phyloP scores from a whole-genome alignment of 768 basidiomycete genomes.

The Rhodotorula taiwanensis region DNA sequence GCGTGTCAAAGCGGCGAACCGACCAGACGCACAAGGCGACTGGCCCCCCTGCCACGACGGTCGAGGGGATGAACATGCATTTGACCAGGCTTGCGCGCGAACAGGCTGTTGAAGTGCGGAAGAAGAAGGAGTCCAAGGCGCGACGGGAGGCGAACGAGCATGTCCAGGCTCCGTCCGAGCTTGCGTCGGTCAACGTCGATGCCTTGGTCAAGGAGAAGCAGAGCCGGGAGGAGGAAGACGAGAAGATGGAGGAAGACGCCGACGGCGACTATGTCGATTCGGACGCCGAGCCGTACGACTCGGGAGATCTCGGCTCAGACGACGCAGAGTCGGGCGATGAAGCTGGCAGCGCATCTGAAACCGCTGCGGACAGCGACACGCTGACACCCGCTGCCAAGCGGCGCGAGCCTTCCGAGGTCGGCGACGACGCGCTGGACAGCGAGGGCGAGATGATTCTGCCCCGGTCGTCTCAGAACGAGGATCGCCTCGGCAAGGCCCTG shows the following conservation, averaged over 20 bases:
- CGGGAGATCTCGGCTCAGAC: neutral
- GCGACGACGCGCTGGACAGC: slow-evolving; percentile 22
- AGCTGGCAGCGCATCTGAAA: slow-evolving; percentile 8
- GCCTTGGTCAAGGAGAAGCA: slow-evolving; percentile 16
- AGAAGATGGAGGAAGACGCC: slow-evolving; percentile 5
- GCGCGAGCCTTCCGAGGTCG: neutral
- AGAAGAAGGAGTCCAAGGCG: slow-evolving; percentile 4
- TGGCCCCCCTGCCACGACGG: neutral
- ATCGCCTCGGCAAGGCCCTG: neutral
- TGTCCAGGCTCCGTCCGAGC: neutral
- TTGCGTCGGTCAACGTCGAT: slow-evolving; percentile 13
- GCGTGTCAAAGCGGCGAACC: neutral
- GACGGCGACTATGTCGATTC: slow-evolving; percentile 10
- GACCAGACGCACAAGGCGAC: neutral
- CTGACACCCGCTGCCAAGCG: too few species aligned
- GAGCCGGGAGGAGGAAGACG: slow-evolving; percentile 12
- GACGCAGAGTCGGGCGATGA: neutral
- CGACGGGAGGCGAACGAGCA: neutral
- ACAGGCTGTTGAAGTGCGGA: neutral
- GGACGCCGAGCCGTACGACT: neutral
- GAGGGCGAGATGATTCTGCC: slow-evolving; percentile 28
- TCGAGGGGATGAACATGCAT: neutral
- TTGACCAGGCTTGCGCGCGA: neutral
- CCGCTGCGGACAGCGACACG: neutral
- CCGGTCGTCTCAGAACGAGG: slow-evolving; percentile 26